phyloP scores from a whole-genome alignment of 1,284 basidiomycete genomes.

The Ganoderma lingzhi region DNA sequence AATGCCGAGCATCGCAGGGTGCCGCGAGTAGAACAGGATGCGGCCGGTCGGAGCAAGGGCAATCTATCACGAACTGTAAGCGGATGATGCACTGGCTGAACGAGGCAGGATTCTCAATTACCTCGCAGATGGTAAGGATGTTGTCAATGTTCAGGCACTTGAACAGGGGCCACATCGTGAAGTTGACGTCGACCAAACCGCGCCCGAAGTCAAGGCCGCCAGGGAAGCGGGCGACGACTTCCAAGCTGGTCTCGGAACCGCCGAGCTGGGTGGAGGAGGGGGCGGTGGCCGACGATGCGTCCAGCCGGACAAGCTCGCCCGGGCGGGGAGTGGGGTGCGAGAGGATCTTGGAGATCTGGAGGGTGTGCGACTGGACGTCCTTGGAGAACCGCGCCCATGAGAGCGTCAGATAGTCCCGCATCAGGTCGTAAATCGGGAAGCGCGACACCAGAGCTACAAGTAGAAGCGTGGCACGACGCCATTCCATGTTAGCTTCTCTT shows the following conservation, averaged over 20 bases:
- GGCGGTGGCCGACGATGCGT: constrained; percentile 65
- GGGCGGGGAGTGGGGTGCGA: constrained; percentile 87
- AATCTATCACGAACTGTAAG: constrained; percentile 56
- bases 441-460: constrained; percentile 82
- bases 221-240: constrained; percentile 87
- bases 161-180: constrained; percentile 98
- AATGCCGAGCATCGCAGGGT: constrained; percentile 91
- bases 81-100: no score
- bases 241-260: constrained; percentile 68
- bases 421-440: constrained; percentile 91
- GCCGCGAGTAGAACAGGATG: constrained; percentile 89
- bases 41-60: constrained; percentile 94
- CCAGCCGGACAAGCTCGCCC: constrained; percentile 84
- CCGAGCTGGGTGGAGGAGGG: constrained; percentile 47
- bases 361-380: constrained; percentile 87
- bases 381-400: constrained; percentile 94
- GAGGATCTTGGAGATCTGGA: constrained; percentile 86
- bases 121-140: constrained; percentile 93
- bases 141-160: constrained; percentile 95
- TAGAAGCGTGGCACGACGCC: background rate
- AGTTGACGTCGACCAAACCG: constrained; percentile 87
- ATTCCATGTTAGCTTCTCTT: background rate
- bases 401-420: constrained; percentile 92
- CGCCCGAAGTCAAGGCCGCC: constrained; percentile 86
- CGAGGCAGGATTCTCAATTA: constrained; percentile 36